Conservation (phyloP, 305 asterid genomes). For the Ilex paraguariensis region DNA sequence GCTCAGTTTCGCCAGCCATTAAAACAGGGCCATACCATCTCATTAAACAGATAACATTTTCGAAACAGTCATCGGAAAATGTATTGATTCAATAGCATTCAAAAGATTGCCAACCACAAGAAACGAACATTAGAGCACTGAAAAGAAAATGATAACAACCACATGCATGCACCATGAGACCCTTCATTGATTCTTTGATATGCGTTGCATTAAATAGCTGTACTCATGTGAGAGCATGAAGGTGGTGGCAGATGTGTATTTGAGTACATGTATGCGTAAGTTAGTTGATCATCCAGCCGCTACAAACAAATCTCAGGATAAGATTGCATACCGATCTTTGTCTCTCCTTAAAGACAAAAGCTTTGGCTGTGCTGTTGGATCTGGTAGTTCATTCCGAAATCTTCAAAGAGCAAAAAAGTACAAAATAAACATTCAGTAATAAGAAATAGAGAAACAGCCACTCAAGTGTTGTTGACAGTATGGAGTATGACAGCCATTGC, state of each 20-base stretch:
- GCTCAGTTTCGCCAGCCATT: too few species aligned
- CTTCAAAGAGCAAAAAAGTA: slow-evolving; percentile 40
- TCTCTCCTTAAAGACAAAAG: slow-evolving; percentile 73
- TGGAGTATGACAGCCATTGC: too few species aligned
- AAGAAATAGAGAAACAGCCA: neutral
- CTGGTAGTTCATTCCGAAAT: slow-evolving; percentile 96
- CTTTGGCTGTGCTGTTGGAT: slow-evolving; percentile 94
- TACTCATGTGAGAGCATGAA: neutral
- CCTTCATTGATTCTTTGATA: neutral
- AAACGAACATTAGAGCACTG: too few species aligned
- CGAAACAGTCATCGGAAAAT: too few species aligned
- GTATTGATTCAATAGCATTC: too few species aligned
- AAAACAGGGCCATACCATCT: too few species aligned
- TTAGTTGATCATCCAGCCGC: too few species aligned
- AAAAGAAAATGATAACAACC: neutral
- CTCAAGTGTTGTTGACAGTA: too few species aligned
- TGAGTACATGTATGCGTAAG: too few species aligned
- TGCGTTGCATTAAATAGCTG: neutral
- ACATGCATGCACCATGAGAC: neutral
- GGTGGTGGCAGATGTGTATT: neutral
- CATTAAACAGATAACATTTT: too few species aligned
- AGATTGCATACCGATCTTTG: slow-evolving; percentile 66
- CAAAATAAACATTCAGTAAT: slow-evolving; percentile 12
- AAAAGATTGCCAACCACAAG: too few species aligned
- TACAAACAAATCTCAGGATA: neutral